phyloP scores from a whole-genome alignment of 139 green algal species.

The Ulvella scutata region DNA sequence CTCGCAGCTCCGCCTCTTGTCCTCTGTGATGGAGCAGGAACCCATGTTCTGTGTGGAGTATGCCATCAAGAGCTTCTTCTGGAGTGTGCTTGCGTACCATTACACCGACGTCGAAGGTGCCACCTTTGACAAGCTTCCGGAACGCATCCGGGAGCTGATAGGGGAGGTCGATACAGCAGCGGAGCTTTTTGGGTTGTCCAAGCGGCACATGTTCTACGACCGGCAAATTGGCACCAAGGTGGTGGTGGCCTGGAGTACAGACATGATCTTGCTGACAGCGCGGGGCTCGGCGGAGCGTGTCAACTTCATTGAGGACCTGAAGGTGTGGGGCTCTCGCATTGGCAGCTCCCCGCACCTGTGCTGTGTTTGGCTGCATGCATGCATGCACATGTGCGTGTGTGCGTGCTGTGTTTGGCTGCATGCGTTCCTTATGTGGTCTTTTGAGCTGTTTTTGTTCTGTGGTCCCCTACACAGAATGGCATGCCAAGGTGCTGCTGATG shows the following conservation, averaged over 20 bases:
- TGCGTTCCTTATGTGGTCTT: too few relatives aligned
- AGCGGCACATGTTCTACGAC: constrained; percentile 6
- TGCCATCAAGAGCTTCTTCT: constrained; percentile 41
- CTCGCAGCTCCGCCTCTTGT: neutral
- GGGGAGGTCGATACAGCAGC: constrained; percentile 20
- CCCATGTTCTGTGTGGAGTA: constrained; percentile 56
- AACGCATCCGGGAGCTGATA: constrained; percentile 10
- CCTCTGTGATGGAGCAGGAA: neutral
- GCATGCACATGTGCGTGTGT: neutral
- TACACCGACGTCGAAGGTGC: constrained; percentile 9
- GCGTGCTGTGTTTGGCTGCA: neutral
- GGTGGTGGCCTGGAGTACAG: constrained; percentile 19
- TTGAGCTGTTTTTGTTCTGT: too few relatives aligned
- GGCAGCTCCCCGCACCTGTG: constrained; percentile 3
- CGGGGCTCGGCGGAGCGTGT: constrained; percentile 14
- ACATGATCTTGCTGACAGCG: constrained; percentile 23
- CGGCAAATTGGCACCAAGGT: constrained; percentile 7
- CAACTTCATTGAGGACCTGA: constrained; percentile 29
- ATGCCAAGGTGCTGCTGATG: too few relatives aligned
- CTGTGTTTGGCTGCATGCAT: neutral
- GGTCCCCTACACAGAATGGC: too few relatives aligned
- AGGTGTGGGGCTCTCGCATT: constrained; percentile 5
- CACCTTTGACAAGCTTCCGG: neutral
- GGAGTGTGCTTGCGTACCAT: constrained; percentile 22
- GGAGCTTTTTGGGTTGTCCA: constrained; percentile 7